These are phyloP conservation scores for Rhizophagus clarus DNA, from an alignment of 192 early-diverging fungal species.

Conservation along the genomic window DNA sequence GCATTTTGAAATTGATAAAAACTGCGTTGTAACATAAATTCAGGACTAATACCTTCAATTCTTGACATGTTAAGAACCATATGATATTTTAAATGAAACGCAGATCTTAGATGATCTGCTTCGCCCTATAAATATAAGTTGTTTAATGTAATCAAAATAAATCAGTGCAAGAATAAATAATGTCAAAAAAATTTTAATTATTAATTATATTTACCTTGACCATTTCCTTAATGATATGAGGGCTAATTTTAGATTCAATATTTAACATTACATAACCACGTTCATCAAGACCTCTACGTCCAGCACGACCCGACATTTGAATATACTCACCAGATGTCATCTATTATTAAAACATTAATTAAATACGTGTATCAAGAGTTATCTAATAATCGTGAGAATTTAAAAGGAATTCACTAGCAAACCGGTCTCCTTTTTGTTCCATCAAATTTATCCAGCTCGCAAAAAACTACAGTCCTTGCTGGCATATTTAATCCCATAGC, in stretches of 20 bases:
- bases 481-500: slow-evolving; percentile 99
- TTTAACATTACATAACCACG: slow-evolving; percentile 97
- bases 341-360: slow-evolving; percentile 13
- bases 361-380: background rate
- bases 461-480: slow-evolving; percentile 97
- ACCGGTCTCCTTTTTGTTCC: slow-evolving; percentile 86
- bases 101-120: slow-evolving; percentile 85
- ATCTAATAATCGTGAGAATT: background rate
- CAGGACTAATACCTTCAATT: slow-evolving; percentile 91
- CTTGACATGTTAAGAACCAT: slow-evolving; percentile 96
- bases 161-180: background rate
- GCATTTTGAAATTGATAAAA: slow-evolving; percentile 94
- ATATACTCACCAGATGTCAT: slow-evolving; percentile 93
- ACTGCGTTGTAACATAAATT: slow-evolving; percentile 88
- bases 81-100: slow-evolving; percentile 94
- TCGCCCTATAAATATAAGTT: slow-evolving; percentile 49
- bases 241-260: slow-evolving; percentile 95
- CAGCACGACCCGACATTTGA: slow-evolving; percentile 99
- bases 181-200: no score
- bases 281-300: slow-evolving; percentile 95
- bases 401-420: slow-evolving; percentile 23
- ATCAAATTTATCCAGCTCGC: slow-evolving; percentile 90
- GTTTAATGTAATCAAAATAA: background rate
- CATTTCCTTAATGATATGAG: slow-evolving; percentile 89
- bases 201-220: slow-evolving; percentile 60